Conservation (phyloP, 352 stramenopile genomes). For the Globisporangium barbulae region DNA sequence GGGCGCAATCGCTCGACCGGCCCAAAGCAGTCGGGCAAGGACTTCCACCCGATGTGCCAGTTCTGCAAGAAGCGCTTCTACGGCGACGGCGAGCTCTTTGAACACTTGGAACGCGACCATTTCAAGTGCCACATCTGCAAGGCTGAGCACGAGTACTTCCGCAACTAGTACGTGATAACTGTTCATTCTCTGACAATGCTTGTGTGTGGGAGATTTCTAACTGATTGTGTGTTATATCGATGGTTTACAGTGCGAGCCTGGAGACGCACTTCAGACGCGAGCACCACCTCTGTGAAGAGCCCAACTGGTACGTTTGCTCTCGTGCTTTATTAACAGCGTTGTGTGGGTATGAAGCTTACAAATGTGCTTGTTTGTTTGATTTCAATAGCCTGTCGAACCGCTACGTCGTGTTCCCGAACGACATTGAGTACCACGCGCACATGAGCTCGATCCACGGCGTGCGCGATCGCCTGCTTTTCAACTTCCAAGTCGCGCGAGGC, state of each 20-base stretch:
- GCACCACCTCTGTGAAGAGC: conserved; percentile 86
- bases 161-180: conserved; percentile 73
- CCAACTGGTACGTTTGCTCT: conserved; percentile 46
- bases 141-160: conserved; percentile 84
- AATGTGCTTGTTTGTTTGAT: neutral
- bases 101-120: conserved; percentile 87
- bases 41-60: conserved; percentile 87
- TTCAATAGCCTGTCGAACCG: conserved; percentile 65
- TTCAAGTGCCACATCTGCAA: conserved; percentile 91
- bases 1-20: conserved; percentile 39
- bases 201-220: neutral
- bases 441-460: conserved; percentile 77
- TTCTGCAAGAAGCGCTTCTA: conserved; percentile 89
- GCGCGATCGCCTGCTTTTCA: conserved; percentile 66
- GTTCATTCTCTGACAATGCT: neutral
- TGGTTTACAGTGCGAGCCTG: conserved; percentile 56
- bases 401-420: conserved; percentile 85
- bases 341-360: neutral
- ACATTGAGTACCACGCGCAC: conserved; percentile 86
- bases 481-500: conserved; percentile 65
- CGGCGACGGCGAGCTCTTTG: conserved; percentile 78
- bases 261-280: conserved; percentile 81
- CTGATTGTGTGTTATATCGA: conserved; percentile 16
- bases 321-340: neutral
- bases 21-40: conserved; percentile 55